Conservation (phyloP, 2,329 filamentous ascomycete genomes). For the Diaporthe nobilis region DNA sequence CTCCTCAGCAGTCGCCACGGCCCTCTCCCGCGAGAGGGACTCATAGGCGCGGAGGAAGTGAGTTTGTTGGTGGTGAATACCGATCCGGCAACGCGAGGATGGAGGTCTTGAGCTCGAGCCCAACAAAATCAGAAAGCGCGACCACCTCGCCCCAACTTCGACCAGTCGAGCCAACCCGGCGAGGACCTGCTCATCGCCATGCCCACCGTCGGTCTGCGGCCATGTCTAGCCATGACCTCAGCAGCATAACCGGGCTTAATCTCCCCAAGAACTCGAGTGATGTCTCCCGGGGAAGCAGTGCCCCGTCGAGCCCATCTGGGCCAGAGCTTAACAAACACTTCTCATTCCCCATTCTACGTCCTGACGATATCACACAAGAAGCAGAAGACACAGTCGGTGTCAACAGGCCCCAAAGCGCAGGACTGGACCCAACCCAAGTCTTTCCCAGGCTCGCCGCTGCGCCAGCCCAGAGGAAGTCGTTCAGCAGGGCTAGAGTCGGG, state of each 20-base stretch:
- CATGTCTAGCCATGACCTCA: slow-evolving; percentile 86
- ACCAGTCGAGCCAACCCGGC: slow-evolving; percentile 62
- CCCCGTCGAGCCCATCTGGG: slow-evolving; percentile 72
- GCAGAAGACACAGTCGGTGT: slow-evolving; percentile 41
- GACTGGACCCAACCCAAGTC: slow-evolving; percentile 45
- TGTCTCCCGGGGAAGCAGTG: slow-evolving; percentile 70
- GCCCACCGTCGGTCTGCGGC: slow-evolving; percentile 81
- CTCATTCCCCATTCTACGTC: slow-evolving; percentile 45
- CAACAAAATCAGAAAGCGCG: slow-evolving; percentile 74
- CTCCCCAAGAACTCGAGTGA: slow-evolving; percentile 34
- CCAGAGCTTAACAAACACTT: slow-evolving; percentile 53
- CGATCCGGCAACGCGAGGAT: slow-evolving; percentile 68
- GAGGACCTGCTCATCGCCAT: slow-evolving; percentile 76
- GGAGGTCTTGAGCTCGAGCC: slow-evolving; percentile 76
- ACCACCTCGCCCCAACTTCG: slow-evolving; percentile 70
- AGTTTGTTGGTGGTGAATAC: slow-evolving; percentile 84
- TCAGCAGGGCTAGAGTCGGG: slow-evolving; percentile 72
- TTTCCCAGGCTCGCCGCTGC: slow-evolving; percentile 51
- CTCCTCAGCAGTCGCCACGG: slow-evolving; percentile 63
- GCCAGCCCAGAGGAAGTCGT: slow-evolving; percentile 43
- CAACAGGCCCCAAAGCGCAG: slow-evolving; percentile 49
- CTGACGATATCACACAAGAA: slow-evolving; percentile 38
- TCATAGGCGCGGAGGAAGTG: slow-evolving; percentile 86
- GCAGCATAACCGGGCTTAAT: slow-evolving; percentile 40
- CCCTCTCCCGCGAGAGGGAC: slow-evolving; percentile 69